phyloP scores from a whole-genome alignment of 2,329 filamentous ascomycete species.

The Fulvia fulva region DNA sequence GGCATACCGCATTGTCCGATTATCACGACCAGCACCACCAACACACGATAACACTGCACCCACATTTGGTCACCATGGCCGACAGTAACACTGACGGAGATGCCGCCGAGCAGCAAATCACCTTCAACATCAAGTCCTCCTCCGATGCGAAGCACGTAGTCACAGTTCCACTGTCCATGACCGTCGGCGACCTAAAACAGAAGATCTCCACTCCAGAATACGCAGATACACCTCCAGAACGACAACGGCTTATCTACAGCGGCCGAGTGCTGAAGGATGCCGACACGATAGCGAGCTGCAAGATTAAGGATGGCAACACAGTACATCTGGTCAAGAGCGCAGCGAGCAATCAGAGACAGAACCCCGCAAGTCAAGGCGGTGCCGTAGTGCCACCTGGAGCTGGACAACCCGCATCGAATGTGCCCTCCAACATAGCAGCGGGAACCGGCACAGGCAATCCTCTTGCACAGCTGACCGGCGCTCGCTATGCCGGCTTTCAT shows the following conservation, averaged over 20 bases:
- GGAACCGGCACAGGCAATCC: slow-evolving; percentile 79
- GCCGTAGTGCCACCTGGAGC: slow-evolving; percentile 38
- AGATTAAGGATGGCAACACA: slow-evolving; percentile 94
- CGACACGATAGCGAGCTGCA: slow-evolving; percentile 78
- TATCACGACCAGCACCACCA: not conserved
- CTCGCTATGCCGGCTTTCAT: slow-evolving; percentile 87
- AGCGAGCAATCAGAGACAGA: slow-evolving; percentile 71
- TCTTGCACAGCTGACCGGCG: slow-evolving; percentile 83
- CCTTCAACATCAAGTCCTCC: slow-evolving; percentile 98
- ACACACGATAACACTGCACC: not conserved
- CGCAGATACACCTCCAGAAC: slow-evolving; percentile 80
- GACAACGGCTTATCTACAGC: slow-evolving; percentile 95
- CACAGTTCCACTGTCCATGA: slow-evolving; percentile 71
- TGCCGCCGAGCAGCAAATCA: slow-evolving; percentile 68
- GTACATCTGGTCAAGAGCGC: slow-evolving; percentile 96
- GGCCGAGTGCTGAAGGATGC: slow-evolving; percentile 94
- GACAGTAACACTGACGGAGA: slow-evolving; percentile 53
- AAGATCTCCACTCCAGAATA: slow-evolving; percentile 78
- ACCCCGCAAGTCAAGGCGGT: slow-evolving; percentile 49
- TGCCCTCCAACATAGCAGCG: slow-evolving; percentile 74
- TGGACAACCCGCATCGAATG: slow-evolving; percentile 54
- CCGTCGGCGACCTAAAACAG: slow-evolving; percentile 80
- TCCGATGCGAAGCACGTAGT: slow-evolving; percentile 79
- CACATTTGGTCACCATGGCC: slow-evolving; percentile 51
- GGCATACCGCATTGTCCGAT: not conserved